Evolutionary conservation across 192 early-diverging fungal species (phyloP).

Genomic region (Powellomyces hirtus): DNA sequence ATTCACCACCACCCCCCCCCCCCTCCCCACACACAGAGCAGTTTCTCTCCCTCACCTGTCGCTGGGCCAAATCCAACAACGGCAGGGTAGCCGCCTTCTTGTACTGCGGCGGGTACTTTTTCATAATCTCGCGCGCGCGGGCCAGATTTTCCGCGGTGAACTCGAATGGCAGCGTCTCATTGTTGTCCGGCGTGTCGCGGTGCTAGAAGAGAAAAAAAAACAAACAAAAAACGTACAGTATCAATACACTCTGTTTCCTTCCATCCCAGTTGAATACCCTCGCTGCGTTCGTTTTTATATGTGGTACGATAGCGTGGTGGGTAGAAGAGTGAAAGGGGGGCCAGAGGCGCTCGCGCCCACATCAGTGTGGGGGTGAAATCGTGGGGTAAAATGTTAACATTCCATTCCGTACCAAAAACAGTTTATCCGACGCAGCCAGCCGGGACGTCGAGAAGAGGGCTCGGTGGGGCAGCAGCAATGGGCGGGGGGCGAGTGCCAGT

Average conservation of each 20-base stretch:
- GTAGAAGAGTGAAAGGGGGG: too few relatives aligned
- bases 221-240: background rate
- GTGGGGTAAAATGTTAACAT: background rate
- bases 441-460: background rate
- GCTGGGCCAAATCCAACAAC: slow-evolving; percentile 90
- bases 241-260: background rate
- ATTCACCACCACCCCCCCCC: too few relatives aligned
- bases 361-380: background rate
- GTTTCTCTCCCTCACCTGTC: slow-evolving; percentile 76
- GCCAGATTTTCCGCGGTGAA: slow-evolving; percentile 77
- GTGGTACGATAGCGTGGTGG: background rate
- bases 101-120: slow-evolving; percentile 96
- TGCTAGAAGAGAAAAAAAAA: slow-evolving; percentile 28
- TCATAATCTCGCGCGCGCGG: slow-evolving; percentile 81
- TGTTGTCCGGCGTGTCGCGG: slow-evolving; percentile 46
- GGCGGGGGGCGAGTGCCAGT: background rate
- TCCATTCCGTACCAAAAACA: background rate
- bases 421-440: background rate
- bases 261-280: background rate
- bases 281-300: background rate
- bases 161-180: slow-evolving; percentile 80
- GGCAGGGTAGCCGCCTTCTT: slow-evolving; percentile 97
- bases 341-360: too few relatives aligned
- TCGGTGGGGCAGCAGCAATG: background rate
- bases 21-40: too few relatives aligned